These are phyloP conservation scores for Chimonanthus praecox DNA, from an alignment of 164 flowering plant species.

Conservation along the genomic window DNA sequence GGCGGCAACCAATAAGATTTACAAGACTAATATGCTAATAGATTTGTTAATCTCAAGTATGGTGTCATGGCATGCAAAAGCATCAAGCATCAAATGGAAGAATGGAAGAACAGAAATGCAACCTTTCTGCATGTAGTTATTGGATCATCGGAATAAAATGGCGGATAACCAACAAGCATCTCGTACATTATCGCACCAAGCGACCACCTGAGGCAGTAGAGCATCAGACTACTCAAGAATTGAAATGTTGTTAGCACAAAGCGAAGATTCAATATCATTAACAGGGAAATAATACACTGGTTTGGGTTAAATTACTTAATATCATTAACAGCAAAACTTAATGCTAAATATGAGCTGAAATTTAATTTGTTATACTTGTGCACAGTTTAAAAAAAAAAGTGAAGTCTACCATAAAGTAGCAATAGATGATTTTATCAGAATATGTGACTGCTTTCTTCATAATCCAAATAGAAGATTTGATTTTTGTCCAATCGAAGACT, in stretches of 20 bases:
- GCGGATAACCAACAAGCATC: constrained; percentile 68
- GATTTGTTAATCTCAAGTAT: background rate
- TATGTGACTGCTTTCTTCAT: too few relatives aligned
- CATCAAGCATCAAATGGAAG: background rate
- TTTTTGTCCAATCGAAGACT: too few relatives aligned
- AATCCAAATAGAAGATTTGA: too few relatives aligned
- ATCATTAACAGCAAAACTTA: too few relatives aligned
- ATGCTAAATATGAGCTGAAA: background rate
- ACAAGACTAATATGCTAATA: too few relatives aligned
- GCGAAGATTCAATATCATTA: background rate
- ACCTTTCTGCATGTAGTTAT: constrained; percentile 58
- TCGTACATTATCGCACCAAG: constrained; percentile 69
- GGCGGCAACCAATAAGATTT: background rate
- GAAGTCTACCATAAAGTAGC: background rate
- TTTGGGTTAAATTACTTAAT: too few relatives aligned
- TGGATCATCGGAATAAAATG: constrained; percentile 63
- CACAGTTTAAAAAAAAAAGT: background rate
- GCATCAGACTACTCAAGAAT: background rate
- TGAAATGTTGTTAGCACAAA: background rate
- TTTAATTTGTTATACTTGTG: too few relatives aligned
- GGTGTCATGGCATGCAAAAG: background rate
- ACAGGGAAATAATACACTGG: background rate
- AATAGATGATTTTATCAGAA: background rate
- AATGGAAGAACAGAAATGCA: background rate
- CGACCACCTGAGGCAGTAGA: constrained; percentile 47